These are phyloP conservation scores for Pseudotulostoma volvatum DNA, from an alignment of 495 filamentous ascomycete genomes.

Conservation along the genomic window DNA sequence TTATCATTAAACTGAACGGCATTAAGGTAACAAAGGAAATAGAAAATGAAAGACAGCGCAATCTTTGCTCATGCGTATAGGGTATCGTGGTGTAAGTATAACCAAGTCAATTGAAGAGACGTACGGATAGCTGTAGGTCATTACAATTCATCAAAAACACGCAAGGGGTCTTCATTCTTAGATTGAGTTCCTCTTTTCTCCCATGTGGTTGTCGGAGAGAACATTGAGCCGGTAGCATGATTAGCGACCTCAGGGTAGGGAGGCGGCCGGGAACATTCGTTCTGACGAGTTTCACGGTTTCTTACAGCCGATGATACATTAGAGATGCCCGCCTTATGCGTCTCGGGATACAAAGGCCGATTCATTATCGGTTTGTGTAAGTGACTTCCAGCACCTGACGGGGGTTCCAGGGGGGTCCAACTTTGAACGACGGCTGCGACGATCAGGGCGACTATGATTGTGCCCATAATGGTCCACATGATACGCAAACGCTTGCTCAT, in stretches of 20 bases:
- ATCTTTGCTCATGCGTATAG: too few relatives aligned
- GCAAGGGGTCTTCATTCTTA: constrained; percentile 14
- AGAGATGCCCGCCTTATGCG: too few relatives aligned
- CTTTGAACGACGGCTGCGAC: constrained; percentile 28
- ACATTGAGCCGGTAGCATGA: not conserved
- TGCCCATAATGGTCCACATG: constrained; percentile 38
- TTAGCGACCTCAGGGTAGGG: too few relatives aligned
- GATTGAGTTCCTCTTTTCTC: not conserved
- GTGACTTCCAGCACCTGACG: not conserved
- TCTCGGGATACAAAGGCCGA: not conserved
- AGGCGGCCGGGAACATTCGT: too few relatives aligned
- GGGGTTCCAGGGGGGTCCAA: constrained; percentile 9
- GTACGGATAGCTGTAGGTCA: constrained; percentile 1
- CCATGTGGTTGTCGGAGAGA: not conserved
- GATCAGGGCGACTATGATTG: constrained; percentile 20
- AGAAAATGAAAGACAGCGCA: too few relatives aligned
- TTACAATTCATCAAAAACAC: constrained; percentile 23
- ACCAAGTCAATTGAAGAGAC: constrained; percentile 2
- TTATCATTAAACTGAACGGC: too few relatives aligned
- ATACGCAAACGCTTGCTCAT: constrained; percentile 44
- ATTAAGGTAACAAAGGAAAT: too few relatives aligned
- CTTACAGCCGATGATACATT: too few relatives aligned
- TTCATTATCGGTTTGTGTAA: constrained; percentile 1
- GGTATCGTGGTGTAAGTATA: constrained; percentile 11
- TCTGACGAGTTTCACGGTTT: too few relatives aligned